Conservation (phyloP, 805 yeast genomes). For the Metschnikowia reukaufii region DNA sequence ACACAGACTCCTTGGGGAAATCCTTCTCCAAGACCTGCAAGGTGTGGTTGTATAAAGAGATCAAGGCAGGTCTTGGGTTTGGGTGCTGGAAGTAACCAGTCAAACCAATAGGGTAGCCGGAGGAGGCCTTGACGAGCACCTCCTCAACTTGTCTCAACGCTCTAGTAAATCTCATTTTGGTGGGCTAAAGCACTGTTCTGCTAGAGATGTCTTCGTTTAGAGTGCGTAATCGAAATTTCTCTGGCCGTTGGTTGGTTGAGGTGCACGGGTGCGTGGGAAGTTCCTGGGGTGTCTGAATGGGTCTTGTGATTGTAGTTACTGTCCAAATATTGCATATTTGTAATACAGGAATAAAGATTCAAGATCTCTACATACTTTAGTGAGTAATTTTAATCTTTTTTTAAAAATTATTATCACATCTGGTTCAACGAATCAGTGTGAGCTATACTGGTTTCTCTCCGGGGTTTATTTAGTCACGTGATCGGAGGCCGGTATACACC, state of each 20-base stretch:
- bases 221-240: constrained; percentile 11
- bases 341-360: neutral
- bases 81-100: constrained; percentile 81
- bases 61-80: constrained; percentile 76
- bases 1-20: constrained; percentile 72
- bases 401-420: too few relatives aligned
- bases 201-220: neutral
- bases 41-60: constrained; percentile 70
- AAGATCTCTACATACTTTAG: too few relatives aligned
- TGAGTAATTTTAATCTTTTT: too few relatives aligned
- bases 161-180: constrained; percentile 41
- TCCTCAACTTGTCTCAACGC: constrained; percentile 46
- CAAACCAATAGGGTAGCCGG: constrained; percentile 77
- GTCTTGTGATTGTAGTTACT: too few relatives aligned
- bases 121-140: constrained; percentile 56
- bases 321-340: neutral
- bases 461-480: too few relatives aligned
- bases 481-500: too few relatives aligned
- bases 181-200: neutral
- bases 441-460: too few relatives aligned
- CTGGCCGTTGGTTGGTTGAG: constrained; percentile 18
- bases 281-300: too few relatives aligned
- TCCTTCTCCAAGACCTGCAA: constrained; percentile 54
- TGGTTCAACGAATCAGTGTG: too few relatives aligned
- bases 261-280: constrained; percentile 19